A percentile compares a stretch with the other conserved stretches of the same genome.
phyloP scores from a whole-genome alignment of 1,139 yeast genomes.

The Geotrichum citri-aurantii region DNA sequence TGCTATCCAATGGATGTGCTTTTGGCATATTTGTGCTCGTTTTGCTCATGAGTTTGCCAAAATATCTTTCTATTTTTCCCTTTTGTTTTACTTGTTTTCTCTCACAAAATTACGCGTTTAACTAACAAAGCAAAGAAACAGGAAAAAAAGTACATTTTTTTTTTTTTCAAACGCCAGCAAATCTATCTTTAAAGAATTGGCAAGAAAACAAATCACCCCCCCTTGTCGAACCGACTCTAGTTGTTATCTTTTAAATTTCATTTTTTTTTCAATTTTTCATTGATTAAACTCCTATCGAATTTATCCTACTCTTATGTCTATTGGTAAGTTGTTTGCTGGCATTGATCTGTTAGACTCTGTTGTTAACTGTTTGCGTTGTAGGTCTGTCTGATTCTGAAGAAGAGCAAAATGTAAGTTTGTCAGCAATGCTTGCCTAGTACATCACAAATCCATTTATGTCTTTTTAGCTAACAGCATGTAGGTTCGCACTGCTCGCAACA shows the following conservation, averaged over 20 bases:
- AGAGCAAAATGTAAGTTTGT: neutral
- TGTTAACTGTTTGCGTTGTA: neutral
- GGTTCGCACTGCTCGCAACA: slow-evolving; percentile 2
- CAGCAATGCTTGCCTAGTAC: neutral
- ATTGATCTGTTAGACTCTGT: neutral
- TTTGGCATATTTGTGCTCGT: neutral
- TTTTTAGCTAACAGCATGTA: neutral
- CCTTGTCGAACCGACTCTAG: neutral
- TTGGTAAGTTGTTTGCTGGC: neutral
- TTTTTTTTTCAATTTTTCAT: neutral
- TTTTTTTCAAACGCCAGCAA: neutral
- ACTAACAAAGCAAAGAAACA: neutral
- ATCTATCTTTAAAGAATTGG: neutral
- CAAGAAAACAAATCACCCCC: too few relatives aligned
- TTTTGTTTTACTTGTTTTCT: neutral
- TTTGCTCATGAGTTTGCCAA: slow-evolving; percentile 2
- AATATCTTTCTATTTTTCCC: neutral
- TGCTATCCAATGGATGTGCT: neutral
- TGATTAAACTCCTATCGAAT: neutral
- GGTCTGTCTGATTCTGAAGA: neutral
- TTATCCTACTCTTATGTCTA: neutral
- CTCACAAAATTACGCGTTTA: neutral
- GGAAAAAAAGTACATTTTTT: neutral
- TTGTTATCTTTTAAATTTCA: neutral
- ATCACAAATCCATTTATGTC: neutral